These are phyloP conservation scores for Penicillium waksmanii DNA, from an alignment of 495 filamentous ascomycete genomes.

Conservation along the genomic window DNA sequence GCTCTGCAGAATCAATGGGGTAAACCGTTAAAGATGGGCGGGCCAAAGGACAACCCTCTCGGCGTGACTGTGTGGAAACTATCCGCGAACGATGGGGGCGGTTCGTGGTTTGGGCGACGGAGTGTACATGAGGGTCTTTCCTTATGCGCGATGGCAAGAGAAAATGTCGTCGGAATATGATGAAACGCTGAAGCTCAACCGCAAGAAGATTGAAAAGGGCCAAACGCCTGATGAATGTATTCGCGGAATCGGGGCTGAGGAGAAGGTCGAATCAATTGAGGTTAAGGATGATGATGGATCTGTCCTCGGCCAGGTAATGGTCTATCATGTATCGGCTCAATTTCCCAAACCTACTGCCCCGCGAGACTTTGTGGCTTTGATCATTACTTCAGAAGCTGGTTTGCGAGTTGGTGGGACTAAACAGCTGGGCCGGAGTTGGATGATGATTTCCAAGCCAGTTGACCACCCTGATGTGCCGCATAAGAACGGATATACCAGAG, in stretches of 20 bases:
- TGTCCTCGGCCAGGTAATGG: slow-evolving; percentile 46
- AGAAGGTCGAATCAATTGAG: slow-evolving; percentile 61
- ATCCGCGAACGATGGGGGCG: slow-evolving; percentile 74
- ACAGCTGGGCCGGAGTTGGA: slow-evolving; percentile 62
- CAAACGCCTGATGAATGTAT: slow-evolving; percentile 58
- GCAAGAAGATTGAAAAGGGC: slow-evolving; percentile 53
- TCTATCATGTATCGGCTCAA: slow-evolving; percentile 84
- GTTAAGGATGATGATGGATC: slow-evolving; percentile 55
- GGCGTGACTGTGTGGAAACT: slow-evolving; percentile 81
- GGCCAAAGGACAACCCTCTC: slow-evolving; percentile 71
- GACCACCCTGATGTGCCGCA: slow-evolving; percentile 71
- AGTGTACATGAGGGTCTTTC: slow-evolving; percentile 80
- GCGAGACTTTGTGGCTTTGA: slow-evolving; percentile 81
- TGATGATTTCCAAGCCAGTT: slow-evolving; percentile 85
- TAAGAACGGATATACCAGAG: slow-evolving; percentile 73
- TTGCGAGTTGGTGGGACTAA: slow-evolving; percentile 29
- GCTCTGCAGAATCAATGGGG: slow-evolving; percentile 80
- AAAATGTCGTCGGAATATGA: slow-evolving; percentile 53
- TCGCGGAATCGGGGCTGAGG: slow-evolving; percentile 82
- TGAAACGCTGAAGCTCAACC: slow-evolving; percentile 61
- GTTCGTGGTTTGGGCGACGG: slow-evolving; percentile 85
- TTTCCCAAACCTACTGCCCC: slow-evolving; percentile 89
- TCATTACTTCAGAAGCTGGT: slow-evolving; percentile 57
- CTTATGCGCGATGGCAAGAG: slow-evolving; percentile 67
- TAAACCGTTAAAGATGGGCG: slow-evolving; percentile 73